These are phyloP conservation scores for Pythium apleroticum DNA, from an alignment of 352 stramenopile genomes.

Conservation along the genomic window DNA sequence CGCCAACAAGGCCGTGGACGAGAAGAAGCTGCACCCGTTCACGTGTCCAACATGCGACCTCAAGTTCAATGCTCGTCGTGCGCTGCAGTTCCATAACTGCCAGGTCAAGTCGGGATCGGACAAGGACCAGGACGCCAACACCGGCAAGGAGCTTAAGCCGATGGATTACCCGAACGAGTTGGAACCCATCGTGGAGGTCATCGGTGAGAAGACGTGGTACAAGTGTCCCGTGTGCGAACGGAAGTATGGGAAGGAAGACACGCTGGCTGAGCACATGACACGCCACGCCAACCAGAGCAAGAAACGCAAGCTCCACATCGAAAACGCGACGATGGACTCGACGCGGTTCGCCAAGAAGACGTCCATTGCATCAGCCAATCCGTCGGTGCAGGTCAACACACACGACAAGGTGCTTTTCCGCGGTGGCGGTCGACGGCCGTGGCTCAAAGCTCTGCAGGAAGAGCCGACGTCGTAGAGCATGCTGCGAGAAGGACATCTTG, in stretches of 20 bases:
- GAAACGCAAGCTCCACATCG: slow-evolving; percentile 86
- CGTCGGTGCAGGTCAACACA: slow-evolving; percentile 86
- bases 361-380: slow-evolving; percentile 81
- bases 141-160: slow-evolving; percentile 46
- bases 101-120: slow-evolving; percentile 37
- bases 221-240: slow-evolving; percentile 80
- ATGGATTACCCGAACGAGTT: slow-evolving; percentile 67
- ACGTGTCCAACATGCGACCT: slow-evolving; percentile 75
- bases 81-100: slow-evolving; percentile 88
- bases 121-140: slow-evolving; percentile 33
- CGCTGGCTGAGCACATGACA: slow-evolving; percentile 73
- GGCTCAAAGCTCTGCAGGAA: slow-evolving; percentile 74
- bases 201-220: slow-evolving; percentile 84
- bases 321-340: slow-evolving; percentile 77
- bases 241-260: slow-evolving; percentile 79
- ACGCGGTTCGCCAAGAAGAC: slow-evolving; percentile 78
- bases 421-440: slow-evolving; percentile 64
- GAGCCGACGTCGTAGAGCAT: slow-evolving; percentile 21
- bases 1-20: slow-evolving; percentile 80
- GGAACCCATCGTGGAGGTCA: slow-evolving; percentile 69
- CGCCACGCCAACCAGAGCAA: slow-evolving; percentile 85
- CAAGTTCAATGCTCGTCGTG: slow-evolving; percentile 84
- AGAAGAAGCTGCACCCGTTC: slow-evolving; percentile 88
- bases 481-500: not conserved
- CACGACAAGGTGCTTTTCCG: slow-evolving; percentile 87